Conservation (phyloP, 192 early-diverging fungal genomes). For the Coemansia sp. region DNA sequence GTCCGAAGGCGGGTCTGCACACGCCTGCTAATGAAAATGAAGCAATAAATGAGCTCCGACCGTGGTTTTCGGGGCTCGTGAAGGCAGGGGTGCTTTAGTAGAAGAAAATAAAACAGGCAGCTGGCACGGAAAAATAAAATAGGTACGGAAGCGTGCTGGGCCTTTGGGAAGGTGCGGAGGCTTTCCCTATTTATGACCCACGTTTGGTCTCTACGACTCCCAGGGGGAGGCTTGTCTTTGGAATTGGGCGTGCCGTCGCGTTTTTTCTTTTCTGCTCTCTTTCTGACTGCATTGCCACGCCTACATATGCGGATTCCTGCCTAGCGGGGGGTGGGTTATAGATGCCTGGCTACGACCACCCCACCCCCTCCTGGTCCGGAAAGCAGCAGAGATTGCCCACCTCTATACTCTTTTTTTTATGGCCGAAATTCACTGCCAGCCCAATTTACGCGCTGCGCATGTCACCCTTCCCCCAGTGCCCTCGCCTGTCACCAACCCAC, state of each 20-base stretch:
- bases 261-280: background rate
- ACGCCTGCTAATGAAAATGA: conserved; percentile 5
- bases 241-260: conserved; percentile 1
- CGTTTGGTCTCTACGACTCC: background rate
- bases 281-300: background rate
- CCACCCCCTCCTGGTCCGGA: background rate
- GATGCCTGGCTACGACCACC: background rate
- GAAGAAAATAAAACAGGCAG: background rate
- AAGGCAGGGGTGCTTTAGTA: background rate
- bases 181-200: conserved; percentile 1
- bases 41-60: background rate
- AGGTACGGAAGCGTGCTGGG: background rate
- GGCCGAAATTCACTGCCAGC: background rate
- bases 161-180: background rate
- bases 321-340: background rate
- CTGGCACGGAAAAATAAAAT: background rate
- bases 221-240: background rate
- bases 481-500: background rate
- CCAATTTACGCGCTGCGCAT: conserved; percentile 5
- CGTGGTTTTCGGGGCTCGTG: background rate
- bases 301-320: background rate
- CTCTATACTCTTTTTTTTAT: conserved; percentile 1
- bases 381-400: background rate
- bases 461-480: background rate
- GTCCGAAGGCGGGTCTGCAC: no score